These are phyloP conservation scores for Russula abietina DNA, from an alignment of 768 basidiomycete species.

Conservation along the genomic window DNA sequence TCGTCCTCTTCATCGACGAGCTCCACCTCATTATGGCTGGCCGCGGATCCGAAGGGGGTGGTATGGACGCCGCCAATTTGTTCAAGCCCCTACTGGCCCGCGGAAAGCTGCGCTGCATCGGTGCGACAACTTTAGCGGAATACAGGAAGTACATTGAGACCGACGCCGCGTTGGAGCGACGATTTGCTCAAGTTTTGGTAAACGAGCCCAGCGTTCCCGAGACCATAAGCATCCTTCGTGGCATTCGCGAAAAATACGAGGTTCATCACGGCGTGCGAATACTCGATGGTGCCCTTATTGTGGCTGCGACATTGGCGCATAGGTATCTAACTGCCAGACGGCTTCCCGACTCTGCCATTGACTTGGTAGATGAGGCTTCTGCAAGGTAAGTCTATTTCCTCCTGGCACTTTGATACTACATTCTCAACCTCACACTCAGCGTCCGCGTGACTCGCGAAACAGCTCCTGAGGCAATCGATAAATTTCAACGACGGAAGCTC, in stretches of 20 bases:
- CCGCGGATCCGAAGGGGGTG: slow-evolving; percentile 71
- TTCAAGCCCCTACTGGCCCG: slow-evolving; percentile 90
- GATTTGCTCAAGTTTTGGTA: slow-evolving; percentile 89
- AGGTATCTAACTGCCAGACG: slow-evolving; percentile 83
- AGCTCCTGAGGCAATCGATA: slow-evolving; percentile 88
- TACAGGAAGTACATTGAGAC: slow-evolving; percentile 93
- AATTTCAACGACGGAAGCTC: slow-evolving; percentile 81
- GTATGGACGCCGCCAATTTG: slow-evolving; percentile 91
- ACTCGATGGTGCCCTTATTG: slow-evolving; percentile 79
- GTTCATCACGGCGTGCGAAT: slow-evolving; percentile 90
- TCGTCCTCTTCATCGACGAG: slow-evolving; percentile 95
- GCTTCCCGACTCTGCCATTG: slow-evolving; percentile 83
- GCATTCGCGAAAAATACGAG: slow-evolving; percentile 85
- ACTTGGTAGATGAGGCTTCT: slow-evolving; percentile 88
- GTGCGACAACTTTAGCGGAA: slow-evolving; percentile 88
- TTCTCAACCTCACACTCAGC: slow-evolving; percentile 34
- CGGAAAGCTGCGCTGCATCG: slow-evolving; percentile 72
- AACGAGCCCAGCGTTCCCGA: slow-evolving; percentile 88
- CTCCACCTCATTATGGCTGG: slow-evolving; percentile 92
- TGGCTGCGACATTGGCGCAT: slow-evolving; percentile 86
- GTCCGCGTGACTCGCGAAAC: slow-evolving; percentile 92
- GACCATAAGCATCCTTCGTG: slow-evolving; percentile 89
- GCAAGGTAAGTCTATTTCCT: slow-evolving; percentile 51
- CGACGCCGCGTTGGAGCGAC: slow-evolving; percentile 83
- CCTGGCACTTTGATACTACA: neutral